Base-by-base conservation (phyloP, 306 rosid species). In the Quercus aquifolioides region DNA sequence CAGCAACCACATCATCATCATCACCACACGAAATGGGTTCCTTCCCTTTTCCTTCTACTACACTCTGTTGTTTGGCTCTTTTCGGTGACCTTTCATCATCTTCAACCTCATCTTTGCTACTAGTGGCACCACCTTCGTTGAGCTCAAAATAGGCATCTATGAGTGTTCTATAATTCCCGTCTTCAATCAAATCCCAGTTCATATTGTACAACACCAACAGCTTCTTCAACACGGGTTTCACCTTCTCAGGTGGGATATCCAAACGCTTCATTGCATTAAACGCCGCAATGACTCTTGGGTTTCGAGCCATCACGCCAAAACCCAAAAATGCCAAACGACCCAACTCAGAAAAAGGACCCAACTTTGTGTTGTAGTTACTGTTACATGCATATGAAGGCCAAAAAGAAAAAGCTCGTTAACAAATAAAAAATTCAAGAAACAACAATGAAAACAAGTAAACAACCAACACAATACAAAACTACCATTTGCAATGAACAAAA, bases 61-160 rank as follows among this genome's bases (percentile, higher is more conserved):
- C 3, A 8, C 46, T 38, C 46, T 38, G 46, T 38, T 38, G 46
- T 38, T 38, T 38, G 2, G 7, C 46, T 38, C 46, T 38, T 38
- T 38, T 38, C 0, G 46, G 46, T 8, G 46, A 8, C 11, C 46
- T 38, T 26, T 26, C 69, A 57, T n/a, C 23, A 6, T 20, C 23
- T 20, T 18, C 25, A 21, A 7, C 28, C 21, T 8, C 21, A 6
- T 57, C 63, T 57, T 57, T 57, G 63, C 28, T 1, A 57, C 25
- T 15, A 8, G 5, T 2, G 46, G 1, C 46, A 41, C 46, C 46
- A 41, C 46, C 3, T 41, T 41, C 46, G 11, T 41, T 82, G 1
- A 25, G 69, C 78, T 94, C 97, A 83, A 89, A 94, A 82, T 87
- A 92, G 25, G 97, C 91, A 30, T 92, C 97, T 33, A 87, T 4